Percentiles rank a stretch among this genome's conserved stretches.
Conservation (phyloP, 345 rosid genomes). For the Adansonia digitata region DNA sequence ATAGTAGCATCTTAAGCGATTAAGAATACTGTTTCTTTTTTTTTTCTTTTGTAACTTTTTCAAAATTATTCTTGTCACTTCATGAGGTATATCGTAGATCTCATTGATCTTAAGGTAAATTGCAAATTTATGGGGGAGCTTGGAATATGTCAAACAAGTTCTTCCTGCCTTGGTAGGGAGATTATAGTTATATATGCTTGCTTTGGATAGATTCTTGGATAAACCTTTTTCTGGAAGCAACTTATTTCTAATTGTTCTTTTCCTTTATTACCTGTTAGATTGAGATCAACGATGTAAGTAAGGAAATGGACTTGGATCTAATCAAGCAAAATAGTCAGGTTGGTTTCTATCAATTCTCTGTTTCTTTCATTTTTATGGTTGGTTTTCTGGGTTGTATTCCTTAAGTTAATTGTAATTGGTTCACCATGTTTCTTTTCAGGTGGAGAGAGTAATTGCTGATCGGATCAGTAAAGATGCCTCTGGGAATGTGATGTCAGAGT, state of each 20-base stretch:
- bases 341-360: constrained; percentile 14
- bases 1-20: too few relatives aligned
- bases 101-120: background rate
- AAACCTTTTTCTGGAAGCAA: background rate
- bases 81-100: background rate
- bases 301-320: constrained; percentile 98
- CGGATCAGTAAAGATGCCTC: constrained; percentile 65
- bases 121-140: background rate
- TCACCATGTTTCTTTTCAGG: constrained; percentile 41
- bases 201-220: background rate
- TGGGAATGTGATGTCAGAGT: constrained; percentile 77
- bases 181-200: background rate
- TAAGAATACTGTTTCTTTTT: background rate
- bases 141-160: background rate
- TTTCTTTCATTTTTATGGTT: constrained; percentile 1
- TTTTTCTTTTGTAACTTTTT: background rate
- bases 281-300: constrained; percentile 95
- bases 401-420: constrained; percentile 13
- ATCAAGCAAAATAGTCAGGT: constrained; percentile 97
- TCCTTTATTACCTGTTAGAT: constrained; percentile 41
- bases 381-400: background rate
- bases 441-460: constrained; percentile 84
- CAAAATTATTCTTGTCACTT: background rate
- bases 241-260: background rate
- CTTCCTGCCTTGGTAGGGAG: background rate